Conservation (phyloP, 2,329 filamentous ascomycete genomes). For the Fusarium annulatum region DNA sequence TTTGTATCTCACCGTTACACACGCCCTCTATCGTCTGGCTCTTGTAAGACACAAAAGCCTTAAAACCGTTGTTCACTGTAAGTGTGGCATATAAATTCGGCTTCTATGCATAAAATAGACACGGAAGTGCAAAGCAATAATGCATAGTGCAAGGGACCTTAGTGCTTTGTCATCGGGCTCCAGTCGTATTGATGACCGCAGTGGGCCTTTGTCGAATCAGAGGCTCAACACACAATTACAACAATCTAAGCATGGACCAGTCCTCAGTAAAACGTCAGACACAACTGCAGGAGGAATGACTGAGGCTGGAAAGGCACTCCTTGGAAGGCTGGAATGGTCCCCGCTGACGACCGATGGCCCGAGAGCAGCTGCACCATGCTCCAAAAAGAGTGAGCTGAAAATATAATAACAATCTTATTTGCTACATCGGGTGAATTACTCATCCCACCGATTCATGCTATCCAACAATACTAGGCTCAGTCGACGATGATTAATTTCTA, state of each 20-base stretch:
- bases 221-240: background rate
- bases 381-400: background rate
- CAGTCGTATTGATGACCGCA: background rate
- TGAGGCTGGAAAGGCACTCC: fast-evolving
- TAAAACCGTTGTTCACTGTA: too few species aligned
- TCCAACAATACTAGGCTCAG: too few species aligned
- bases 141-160: background rate
- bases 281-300: background rate
- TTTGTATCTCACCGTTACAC: too few species aligned
- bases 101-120: fast-evolving
- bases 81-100: fast-evolving
- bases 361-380: background rate
- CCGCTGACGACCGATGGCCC: background rate
- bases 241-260: background rate
- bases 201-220: background rate
- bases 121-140: background rate
- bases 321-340: background rate
- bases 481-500: too few species aligned
- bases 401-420: background rate
- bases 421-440: fast-evolving
- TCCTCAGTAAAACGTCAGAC: background rate
- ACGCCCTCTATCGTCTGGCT: too few species aligned
- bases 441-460: too few species aligned
- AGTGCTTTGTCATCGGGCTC: background rate
- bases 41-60: background rate